Conservation (phyloP, 2,329 filamentous ascomycete genomes). For the Tolypocladium sp. region DNA sequence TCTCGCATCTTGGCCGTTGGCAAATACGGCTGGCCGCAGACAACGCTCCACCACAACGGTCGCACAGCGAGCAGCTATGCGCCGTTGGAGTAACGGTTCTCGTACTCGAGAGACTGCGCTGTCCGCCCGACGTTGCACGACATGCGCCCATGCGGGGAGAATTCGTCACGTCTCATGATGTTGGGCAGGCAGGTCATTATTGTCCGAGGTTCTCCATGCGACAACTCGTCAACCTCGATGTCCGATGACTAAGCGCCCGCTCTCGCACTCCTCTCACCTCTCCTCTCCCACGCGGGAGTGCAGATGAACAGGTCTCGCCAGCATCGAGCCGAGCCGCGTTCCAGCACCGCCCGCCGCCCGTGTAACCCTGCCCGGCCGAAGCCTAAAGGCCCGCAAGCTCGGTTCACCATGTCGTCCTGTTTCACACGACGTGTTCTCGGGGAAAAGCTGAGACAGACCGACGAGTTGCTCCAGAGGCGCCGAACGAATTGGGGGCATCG, state of each 20-base stretch:
- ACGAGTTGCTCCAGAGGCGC: neutral
- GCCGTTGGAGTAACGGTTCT: neutral
- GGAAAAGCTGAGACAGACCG: neutral
- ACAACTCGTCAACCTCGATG: too few species aligned
- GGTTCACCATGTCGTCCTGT: neutral
- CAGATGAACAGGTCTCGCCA: neutral
- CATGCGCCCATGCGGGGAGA: neutral
- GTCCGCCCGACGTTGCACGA: neutral
- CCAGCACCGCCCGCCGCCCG: neutral
- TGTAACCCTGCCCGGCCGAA: neutral
- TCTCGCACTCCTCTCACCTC: neutral
- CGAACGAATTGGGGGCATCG: neutral
- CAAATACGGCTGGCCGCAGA: neutral
- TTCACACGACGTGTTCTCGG: neutral
- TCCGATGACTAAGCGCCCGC: neutral
- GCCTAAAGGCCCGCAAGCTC: neutral
- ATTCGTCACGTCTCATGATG: neutral
- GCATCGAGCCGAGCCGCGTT: neutral
- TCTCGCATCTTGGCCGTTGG: too few species aligned
- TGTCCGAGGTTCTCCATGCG: too few species aligned
- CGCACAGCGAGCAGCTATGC: neutral
- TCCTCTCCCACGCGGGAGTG: neutral
- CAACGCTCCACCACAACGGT: neutral
- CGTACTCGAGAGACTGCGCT: neutral
- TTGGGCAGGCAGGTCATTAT: neutral